Evolutionary conservation across 306 rosid species (phyloP).

Genomic region (Gillenia trifoliata): DNA sequence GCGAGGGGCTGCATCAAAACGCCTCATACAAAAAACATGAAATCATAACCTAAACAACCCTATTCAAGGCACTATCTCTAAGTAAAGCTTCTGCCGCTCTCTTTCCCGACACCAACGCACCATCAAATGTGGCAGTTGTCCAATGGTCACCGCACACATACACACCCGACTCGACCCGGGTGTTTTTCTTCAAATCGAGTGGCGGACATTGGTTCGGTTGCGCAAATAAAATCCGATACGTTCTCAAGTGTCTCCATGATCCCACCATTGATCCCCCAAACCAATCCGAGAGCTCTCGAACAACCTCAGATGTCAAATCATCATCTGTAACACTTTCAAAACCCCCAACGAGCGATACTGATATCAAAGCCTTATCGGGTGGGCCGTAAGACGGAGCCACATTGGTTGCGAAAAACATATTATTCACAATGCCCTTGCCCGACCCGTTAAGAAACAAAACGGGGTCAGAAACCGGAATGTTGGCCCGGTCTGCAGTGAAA

Average conservation of each 20-base stretch:
- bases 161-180: conserved; percentile 47
- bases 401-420: conserved; percentile 85
- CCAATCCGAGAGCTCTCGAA: conserved; percentile 58
- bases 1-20: too few relatives aligned
- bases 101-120: conserved; percentile 82
- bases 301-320: conserved; percentile 42
- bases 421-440: conserved; percentile 77
- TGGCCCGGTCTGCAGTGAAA: conserved; percentile 35
- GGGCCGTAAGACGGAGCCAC: conserved; percentile 82
- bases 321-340: conserved; percentile 38
- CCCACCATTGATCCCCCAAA: conserved; percentile 45
- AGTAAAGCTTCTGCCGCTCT: conserved; percentile 72
- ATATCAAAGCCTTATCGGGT: conserved; percentile 47
- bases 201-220: conserved; percentile 89
- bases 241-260: conserved; percentile 63
- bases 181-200: conserved; percentile 43
- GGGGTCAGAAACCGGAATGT: conserved; percentile 52
- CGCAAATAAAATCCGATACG: conserved; percentile 63
- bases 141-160: conserved; percentile 76
- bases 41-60: background rate
- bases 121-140: conserved; percentile 81
- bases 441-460: conserved; percentile 70
- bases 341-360: conserved; percentile 61
- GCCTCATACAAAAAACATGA: background rate
- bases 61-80: conserved; percentile 30